These are phyloP conservation scores for Delitschia confertaspora DNA, from an alignment of 495 filamentous ascomycete genomes.

Conservation along the genomic window DNA sequence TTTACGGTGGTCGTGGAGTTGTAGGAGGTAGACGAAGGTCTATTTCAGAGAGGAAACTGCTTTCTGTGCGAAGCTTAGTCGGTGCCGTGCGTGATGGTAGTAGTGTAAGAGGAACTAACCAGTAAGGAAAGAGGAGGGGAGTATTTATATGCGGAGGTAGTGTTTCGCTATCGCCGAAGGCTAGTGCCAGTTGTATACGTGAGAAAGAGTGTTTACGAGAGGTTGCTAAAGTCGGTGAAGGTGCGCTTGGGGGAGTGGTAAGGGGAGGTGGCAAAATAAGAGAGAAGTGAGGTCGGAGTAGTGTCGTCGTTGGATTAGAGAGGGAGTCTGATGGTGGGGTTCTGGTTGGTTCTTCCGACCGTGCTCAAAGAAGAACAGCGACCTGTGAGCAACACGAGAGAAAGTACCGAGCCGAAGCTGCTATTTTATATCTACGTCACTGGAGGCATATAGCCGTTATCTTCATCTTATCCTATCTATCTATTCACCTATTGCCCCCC, in stretches of 20 bases:
- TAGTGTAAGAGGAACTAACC: constrained; percentile 23
- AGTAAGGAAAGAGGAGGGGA: constrained; percentile 1
- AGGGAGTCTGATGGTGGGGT: constrained; percentile 23
- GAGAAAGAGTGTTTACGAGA: background rate
- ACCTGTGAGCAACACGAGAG: too few relatives aligned
- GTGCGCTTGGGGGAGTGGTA: constrained; percentile 15
- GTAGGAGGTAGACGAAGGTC: background rate
- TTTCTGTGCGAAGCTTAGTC: constrained; percentile 2
- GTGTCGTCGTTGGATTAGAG: constrained; percentile 1
- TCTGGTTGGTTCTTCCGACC: constrained; percentile 4
- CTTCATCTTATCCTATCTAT: too few relatives aligned
- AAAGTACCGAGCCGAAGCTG: background rate
- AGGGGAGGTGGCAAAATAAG: background rate
- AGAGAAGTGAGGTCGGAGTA: constrained; percentile 3
- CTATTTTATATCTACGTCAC: too few relatives aligned
- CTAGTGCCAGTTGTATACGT: background rate
- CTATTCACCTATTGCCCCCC: too few relatives aligned
- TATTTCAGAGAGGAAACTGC: background rate
- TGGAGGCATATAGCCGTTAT: too few relatives aligned
- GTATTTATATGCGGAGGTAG: constrained; percentile 8
- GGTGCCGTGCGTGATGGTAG: constrained; percentile 4
- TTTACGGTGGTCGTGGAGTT: constrained; percentile 4
- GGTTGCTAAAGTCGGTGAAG: constrained; percentile 15
- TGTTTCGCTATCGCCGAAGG: constrained; percentile 9
- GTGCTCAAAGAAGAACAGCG: too few relatives aligned